Conservation (phyloP, 2,329 filamentous ascomycete genomes). For the Septoria petroselini region DNA sequence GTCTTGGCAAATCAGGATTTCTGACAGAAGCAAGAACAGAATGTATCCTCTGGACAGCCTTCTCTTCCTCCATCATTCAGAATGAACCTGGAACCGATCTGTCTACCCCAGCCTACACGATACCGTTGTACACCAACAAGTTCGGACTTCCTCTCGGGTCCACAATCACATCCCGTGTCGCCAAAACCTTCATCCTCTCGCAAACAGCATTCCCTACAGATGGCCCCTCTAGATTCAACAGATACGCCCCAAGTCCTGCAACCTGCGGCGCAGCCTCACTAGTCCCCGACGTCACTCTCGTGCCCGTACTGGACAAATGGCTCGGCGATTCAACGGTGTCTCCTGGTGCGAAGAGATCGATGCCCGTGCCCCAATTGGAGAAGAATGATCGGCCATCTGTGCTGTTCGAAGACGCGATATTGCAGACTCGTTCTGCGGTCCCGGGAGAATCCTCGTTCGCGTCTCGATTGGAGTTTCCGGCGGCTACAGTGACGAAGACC, state of each 20-base stretch:
- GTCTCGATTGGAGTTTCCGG: conserved; percentile 38
- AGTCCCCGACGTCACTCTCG: conserved; percentile 54
- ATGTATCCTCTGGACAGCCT: no score
- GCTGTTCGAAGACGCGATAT: conserved; percentile 38
- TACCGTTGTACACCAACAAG: background rate
- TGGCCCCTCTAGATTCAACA: conserved; percentile 53
- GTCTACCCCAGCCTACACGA: no score
- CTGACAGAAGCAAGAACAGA: no score
- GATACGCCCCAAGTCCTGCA: conserved; percentile 64
- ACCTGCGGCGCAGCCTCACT: conserved; percentile 67
- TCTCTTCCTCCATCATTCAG: no score
- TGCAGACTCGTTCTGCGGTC: conserved; percentile 35
- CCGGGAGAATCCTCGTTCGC: conserved; percentile 35
- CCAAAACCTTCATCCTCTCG: conserved; percentile 46
- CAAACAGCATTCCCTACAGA: conserved; percentile 46
- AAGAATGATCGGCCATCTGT: conserved; percentile 38
- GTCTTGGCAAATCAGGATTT: no score
- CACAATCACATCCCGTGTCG: conserved; percentile 27
- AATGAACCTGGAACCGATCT: no score
- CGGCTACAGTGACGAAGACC: conserved; percentile 41
- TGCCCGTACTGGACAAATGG: conserved; percentile 46
- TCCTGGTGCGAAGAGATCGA: conserved; percentile 49
- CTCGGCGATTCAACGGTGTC: conserved; percentile 45
- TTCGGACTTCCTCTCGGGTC: background rate
- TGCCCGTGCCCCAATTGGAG: conserved; percentile 40